These are phyloP conservation scores for Wickerhamiella infanticola DNA, from an alignment of 1,139 yeast species.

Conservation along the genomic window DNA sequence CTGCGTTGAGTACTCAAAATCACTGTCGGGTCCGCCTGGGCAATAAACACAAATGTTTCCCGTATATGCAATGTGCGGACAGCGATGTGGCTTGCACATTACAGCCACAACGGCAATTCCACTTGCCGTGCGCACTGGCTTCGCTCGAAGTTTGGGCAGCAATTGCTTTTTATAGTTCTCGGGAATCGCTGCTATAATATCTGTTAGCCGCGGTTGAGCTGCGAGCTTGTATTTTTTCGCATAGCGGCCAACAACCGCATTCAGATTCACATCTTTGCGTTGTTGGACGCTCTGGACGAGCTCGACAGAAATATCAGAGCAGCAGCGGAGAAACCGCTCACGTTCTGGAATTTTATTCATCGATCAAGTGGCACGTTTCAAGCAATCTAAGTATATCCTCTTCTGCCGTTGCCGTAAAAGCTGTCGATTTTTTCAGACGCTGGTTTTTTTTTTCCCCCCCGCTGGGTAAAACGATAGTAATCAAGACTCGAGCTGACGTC, in stretches of 20 bases:
- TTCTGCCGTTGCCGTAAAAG: too few species aligned
- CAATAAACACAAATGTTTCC: constrained; percentile 98
- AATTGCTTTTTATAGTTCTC: constrained; percentile 87
- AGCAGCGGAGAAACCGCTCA: constrained; percentile 83
- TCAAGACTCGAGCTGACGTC: not conserved
- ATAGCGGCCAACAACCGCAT: constrained; percentile 71
- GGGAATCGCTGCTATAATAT: constrained; percentile 87
- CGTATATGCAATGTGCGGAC: constrained; percentile 98
- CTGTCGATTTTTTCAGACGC: too few species aligned
- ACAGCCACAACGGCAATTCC: constrained; percentile 97
- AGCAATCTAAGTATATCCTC: too few species aligned
- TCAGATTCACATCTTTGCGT: constrained; percentile 71
- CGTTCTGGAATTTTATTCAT: constrained; percentile 36
- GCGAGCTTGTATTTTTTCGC: constrained; percentile 85
- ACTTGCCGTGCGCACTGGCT: constrained; percentile 96
- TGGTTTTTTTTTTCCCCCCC: not conserved
- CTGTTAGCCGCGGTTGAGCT: constrained; percentile 89
- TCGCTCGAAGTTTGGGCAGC: constrained; percentile 86
- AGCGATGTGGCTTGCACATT: constrained; percentile 98
- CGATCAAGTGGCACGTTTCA: not conserved
- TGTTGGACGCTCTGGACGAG: constrained; percentile 62
- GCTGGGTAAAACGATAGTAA: not conserved
- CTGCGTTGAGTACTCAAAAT: constrained; percentile 94
- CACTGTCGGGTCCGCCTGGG: constrained; percentile 99
- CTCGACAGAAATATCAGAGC: constrained; percentile 84